Evolutionary conservation across 2,329 filamentous ascomycete species (phyloP).

Genomic region (Diaporthe capsici): DNA sequence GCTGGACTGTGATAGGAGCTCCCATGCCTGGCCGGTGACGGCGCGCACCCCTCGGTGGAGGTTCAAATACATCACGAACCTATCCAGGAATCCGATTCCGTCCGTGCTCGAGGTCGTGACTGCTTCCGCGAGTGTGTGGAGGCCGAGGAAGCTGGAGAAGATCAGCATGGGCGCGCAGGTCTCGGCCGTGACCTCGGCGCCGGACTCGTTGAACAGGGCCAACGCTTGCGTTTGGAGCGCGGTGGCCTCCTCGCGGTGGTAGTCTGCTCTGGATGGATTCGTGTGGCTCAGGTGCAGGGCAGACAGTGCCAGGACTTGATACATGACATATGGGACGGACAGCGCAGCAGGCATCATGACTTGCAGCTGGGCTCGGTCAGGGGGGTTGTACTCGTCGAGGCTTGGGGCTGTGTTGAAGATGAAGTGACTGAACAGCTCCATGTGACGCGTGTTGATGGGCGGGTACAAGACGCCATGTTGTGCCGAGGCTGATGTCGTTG

Average conservation of each 20-base stretch:
- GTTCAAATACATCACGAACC: background rate
- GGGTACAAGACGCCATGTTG: background rate
- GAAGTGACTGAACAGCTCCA: conserved; percentile 1
- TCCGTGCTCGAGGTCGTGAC: background rate
- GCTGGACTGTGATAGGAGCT: background rate
- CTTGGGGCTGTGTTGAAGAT: background rate
- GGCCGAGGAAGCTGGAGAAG: background rate
- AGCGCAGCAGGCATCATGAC: background rate
- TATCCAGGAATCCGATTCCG: background rate
- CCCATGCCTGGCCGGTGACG: background rate
- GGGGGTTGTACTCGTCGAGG: background rate
- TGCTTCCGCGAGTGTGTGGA: conserved; percentile 3
- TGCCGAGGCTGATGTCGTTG: background rate
- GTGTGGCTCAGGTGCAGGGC: conserved; percentile 3
- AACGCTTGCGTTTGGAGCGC: background rate
- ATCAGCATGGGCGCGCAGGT: conserved; percentile 1
- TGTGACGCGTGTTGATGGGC: conserved; percentile 1
- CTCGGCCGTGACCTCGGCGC: background rate
- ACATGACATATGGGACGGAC: background rate
- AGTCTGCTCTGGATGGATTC: background rate
- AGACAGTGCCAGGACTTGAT: background rate
- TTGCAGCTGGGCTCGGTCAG: background rate
- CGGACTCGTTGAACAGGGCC: background rate
- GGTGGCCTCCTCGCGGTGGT: conserved; percentile 14
- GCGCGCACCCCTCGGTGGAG: background rate